Base-by-base conservation (phyloP, 1,284 basidiomycete species). In the Puccinia polysora region DNA sequence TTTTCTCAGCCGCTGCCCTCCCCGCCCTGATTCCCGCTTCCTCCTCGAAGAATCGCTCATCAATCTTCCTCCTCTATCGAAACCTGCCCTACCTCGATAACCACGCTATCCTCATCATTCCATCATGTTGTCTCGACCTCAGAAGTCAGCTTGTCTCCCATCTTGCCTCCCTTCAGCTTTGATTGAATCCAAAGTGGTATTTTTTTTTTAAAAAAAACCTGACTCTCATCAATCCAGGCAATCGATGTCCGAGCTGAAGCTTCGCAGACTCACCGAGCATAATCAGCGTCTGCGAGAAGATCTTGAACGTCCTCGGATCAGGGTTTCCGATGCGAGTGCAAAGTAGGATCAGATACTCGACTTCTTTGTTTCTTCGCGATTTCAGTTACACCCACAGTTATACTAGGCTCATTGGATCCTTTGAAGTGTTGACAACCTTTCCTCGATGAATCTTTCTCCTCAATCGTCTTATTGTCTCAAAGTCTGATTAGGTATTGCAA, bases 401-500 rank as follows among this genome's bases (percentile, higher is more conserved):
- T 18, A 18, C 58, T 55, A 14, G n/a, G 28, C 49, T 30, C 70
- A 32, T 30, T 36, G n/a, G 23, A 50, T 73, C n/a, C 50, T 67
- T 32, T 14, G 14, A 1, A 30, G 38, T 20, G 28, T 4, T 15
- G 20, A 2, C n/a, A n/a, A 59, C 59, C 23, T 53, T 25, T 67
- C 69, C 30, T 56, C n/a, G n/a, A n/a, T n/a, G n/a, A n/a, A n/a
- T n/a, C n/a, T n/a, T 34, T n/a, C n/a, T n/a, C n/a, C n/a, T n/a
- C n/a, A n/a, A n/a, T 38, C 23, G 73, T 32, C 63, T 40, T 40
- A 49, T n/a, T 63, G 23, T 53, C 40, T 34, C 38, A 63, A 80
- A 90, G 94, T 79, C 81, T 97, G 74, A 95, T 97, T 79, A 87
- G 88, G 69, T 95, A 90, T 80, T 91, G 90, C 84, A 90, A 90